Evolutionary conservation across 371 early-diverging fungal genomes (phyloP).

Genomic region (Mucor sp.): DNA sequence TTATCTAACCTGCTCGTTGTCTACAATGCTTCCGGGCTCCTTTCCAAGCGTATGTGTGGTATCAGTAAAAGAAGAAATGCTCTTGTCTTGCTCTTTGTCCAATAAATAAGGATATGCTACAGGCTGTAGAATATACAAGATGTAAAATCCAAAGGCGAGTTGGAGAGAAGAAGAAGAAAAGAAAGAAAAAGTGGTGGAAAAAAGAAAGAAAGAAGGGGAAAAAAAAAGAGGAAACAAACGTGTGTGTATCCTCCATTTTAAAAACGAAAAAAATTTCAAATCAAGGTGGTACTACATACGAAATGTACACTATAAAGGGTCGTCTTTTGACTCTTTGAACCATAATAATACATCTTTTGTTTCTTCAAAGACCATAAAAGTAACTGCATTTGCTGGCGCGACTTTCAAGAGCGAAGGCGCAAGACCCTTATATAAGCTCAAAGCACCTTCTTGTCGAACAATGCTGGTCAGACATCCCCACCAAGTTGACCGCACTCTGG

Average conservation of each 20-base stretch:
- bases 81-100: not conserved
- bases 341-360: constrained; percentile 47
- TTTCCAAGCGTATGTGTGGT: not conserved
- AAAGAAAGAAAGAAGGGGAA: constrained; percentile 3
- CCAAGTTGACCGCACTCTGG: constrained; percentile 49
- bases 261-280: constrained; percentile 7
- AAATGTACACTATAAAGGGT: constrained; percentile 4
- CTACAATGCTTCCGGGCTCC: not conserved
- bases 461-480: constrained; percentile 62
- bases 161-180: not conserved
- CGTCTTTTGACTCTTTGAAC: constrained; percentile 21
- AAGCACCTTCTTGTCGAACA: constrained; percentile 72
- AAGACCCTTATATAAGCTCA: constrained; percentile 86
- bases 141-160: not conserved
- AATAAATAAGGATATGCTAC: not conserved
- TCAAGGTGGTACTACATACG: constrained; percentile 13
- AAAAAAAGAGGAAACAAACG: not conserved
- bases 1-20: not conserved
- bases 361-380: constrained; percentile 82
- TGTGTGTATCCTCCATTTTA: constrained; percentile 8
- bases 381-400: constrained; percentile 82
- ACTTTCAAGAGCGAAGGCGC: constrained; percentile 86
- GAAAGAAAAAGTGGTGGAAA: not conserved
- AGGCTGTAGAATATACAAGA: not conserved
- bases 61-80: not conserved